A percentile compares a stretch with the other conserved stretches of the same genome.
Conservation (phyloP, 192 early-diverging fungal genomes). For the Gryganskiella cystojenkinii region DNA sequence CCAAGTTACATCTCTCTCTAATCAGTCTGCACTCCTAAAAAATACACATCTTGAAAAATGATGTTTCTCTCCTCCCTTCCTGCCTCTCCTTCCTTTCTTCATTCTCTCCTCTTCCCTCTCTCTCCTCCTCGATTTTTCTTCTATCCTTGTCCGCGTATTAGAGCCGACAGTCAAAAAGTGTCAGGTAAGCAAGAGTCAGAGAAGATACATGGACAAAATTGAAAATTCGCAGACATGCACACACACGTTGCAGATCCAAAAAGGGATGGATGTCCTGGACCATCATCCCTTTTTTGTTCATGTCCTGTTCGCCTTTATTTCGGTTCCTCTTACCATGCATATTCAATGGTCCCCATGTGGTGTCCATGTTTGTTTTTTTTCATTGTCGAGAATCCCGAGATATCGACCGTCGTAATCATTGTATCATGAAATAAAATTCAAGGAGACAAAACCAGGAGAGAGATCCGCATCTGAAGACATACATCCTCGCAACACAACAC, state of each 20-base stretch:
- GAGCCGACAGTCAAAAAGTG: background rate
- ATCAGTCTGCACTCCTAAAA: too few species aligned
- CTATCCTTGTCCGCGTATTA: background rate
- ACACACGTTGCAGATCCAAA: too few species aligned
- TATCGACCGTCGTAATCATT: background rate
- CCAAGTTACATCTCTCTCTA: too few species aligned
- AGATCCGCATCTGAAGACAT: too few species aligned
- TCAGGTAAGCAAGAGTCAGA: too few species aligned
- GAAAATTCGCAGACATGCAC: too few species aligned
- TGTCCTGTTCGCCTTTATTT: constrained; percentile 1
- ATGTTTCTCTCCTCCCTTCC: too few species aligned
- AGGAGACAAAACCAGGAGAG: too few species aligned
- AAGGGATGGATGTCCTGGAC: too few species aligned
- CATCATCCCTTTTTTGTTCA: background rate
- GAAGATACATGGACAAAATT: too few species aligned
- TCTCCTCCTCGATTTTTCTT: background rate
- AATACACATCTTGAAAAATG: too few species aligned
- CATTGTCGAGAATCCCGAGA: background rate
- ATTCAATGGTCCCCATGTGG: background rate
- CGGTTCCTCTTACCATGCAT: background rate
- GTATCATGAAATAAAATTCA: background rate
- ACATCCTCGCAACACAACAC: too few species aligned
- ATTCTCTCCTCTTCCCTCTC: constrained; percentile 1
- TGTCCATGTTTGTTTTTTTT: constrained; percentile 8
- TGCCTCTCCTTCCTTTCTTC: background rate